phyloP scores from a whole-genome alignment of 345 rosid species.

The Sapria himalayana region DNA sequence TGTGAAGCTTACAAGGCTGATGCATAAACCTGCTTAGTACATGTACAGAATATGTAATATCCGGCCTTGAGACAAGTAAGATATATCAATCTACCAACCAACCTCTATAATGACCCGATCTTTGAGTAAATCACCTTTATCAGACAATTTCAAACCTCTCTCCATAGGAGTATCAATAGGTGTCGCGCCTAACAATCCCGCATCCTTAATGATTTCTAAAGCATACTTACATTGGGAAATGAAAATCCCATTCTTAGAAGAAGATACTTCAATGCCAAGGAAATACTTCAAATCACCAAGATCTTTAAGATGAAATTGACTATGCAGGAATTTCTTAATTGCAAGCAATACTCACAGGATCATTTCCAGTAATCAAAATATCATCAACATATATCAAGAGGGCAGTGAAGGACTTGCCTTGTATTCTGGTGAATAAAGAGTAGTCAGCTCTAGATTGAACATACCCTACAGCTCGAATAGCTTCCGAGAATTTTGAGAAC shows the following conservation, averaged over 20 bases:
- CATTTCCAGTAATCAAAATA: neutral
- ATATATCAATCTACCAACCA: too few relatives aligned
- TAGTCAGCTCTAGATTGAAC: too few relatives aligned
- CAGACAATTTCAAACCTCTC: neutral
- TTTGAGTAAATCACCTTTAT: too few relatives aligned
- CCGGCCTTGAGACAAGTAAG: too few relatives aligned
- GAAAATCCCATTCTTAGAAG: neutral
- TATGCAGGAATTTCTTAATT: neutral
- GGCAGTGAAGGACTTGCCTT: too few relatives aligned
- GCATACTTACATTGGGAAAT: neutral
- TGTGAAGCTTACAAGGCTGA: neutral
- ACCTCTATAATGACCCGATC: too few relatives aligned
- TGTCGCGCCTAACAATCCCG: neutral
- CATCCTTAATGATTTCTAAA: neutral
- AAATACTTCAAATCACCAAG: neutral
- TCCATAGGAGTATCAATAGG: neutral
- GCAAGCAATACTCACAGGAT: neutral
- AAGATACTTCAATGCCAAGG: neutral
- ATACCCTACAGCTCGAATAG: too few relatives aligned
- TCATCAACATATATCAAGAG: too few relatives aligned
- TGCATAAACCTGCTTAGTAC: conserved; percentile 2
- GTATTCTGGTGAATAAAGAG: too few relatives aligned
- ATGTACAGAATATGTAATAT: too few relatives aligned
- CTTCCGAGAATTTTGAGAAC: too few relatives aligned
- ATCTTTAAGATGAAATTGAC: neutral